Evolutionary conservation across 176 grass and related monocot species (phyloP), one percentile per base, ranked within the genome.

Genomic region (Tuctoria greenei): DNA sequence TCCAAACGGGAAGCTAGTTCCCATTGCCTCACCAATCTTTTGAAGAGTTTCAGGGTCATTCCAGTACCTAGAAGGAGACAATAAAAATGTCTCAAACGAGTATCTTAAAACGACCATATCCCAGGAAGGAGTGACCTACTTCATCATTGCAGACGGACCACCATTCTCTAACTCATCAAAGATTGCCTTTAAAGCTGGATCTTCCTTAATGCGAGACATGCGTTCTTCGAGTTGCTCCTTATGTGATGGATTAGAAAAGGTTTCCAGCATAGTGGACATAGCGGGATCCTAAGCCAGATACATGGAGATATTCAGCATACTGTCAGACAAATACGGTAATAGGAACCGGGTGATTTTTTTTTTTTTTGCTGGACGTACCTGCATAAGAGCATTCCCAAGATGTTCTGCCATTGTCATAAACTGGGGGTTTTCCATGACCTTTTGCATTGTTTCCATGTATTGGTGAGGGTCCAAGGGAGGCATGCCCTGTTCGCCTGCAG

Each of bases 21-120:
- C 94, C 94, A 97, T 97, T 69, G 91, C 94, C 79, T 97, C 77
- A 10, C 94, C 94, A 72, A 97, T 78, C 86, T 97, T 97, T 80
- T 93, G 81, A 64, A 97, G 90, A 84, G 83, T 87, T 58, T 93
- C 88, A 60, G 94, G 86, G 80, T 97, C 94, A 71, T 97, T 97
- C 94, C 91, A 97, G 66, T 97, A 97, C 84, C 94, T 97, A 79
- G 47, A 86, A 10, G 23, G 78, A 28, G 4, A 87, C 41, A 82
- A 36, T 13, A 4, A 73, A 49, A 78, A 66, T 61, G 76, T 67
- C 18, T 60, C 17, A 61, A 66, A 24, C 6, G 65, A 72, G 18
- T 65, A 75, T 50, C 50, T 4, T 49, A 60, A 62, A 73, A 13
- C 72, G 36, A 61, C 1, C n/a, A 84, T 21, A 83, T 39, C 42